phyloP scores from a whole-genome alignment of 2,329 filamentous ascomycete genomes.

The Penicillium capsulatum region DNA sequence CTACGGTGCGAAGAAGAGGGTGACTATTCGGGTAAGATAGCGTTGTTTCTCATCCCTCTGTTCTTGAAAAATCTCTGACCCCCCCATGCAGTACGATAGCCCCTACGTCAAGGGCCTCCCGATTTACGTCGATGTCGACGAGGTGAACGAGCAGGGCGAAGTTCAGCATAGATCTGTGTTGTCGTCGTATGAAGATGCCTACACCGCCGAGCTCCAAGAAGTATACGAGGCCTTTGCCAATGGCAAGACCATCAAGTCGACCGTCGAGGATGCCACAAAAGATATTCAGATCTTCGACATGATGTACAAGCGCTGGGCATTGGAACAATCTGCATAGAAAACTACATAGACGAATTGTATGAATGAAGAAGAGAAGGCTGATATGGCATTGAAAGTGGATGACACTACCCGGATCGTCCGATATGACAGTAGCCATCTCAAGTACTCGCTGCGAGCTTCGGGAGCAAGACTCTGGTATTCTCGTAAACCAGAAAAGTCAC shows the following conservation, averaged over 20 bases:
- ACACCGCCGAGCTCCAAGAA: conserved; percentile 41
- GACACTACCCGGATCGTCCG: neutral
- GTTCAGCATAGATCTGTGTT: conserved; percentile 37
- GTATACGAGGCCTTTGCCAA: conserved; percentile 35
- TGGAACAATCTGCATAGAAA: neutral
- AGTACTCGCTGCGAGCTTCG: neutral
- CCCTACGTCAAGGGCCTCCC: conserved; percentile 17
- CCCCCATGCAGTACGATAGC: conserved; percentile 11
- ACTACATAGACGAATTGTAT: neutral
- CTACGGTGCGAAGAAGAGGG: conserved; percentile 15
- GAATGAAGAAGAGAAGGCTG: too few species aligned
- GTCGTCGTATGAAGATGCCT: conserved; percentile 48
- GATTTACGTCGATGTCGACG: conserved; percentile 16
- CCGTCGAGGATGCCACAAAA: conserved; percentile 37
- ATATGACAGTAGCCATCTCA: neutral
- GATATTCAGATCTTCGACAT: conserved; percentile 39
- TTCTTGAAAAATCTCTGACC: neutral
- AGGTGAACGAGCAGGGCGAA: conserved; percentile 16
- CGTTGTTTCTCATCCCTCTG: neutral
- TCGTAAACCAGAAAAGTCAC: conserved; percentile 97
- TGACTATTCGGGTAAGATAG: conserved; percentile 11
- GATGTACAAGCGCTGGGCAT: conserved; percentile 21
- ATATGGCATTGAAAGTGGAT: too few species aligned
- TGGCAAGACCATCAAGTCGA: conserved; percentile 40
- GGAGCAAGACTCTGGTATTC: conserved; percentile 70